phyloP scores from a whole-genome alignment of 2,329 filamentous ascomycete species.

The Lecanoromycetidae sp. region DNA sequence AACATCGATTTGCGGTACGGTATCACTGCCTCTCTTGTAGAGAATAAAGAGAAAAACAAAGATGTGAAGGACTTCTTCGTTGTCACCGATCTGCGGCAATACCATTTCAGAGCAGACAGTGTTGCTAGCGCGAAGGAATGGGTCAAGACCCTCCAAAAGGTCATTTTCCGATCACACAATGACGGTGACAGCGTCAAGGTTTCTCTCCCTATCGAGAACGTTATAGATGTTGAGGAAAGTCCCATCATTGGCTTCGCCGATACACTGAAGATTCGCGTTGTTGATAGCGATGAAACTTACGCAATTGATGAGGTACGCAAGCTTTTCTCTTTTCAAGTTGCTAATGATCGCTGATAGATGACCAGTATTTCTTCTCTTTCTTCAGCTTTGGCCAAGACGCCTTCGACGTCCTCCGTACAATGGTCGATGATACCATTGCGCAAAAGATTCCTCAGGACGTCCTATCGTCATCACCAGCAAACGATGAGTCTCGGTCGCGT shows the following conservation, averaged over 20 bases:
- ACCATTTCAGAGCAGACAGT: slow-evolving; percentile 83
- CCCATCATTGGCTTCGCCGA: slow-evolving; percentile 74
- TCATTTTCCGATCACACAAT: slow-evolving; percentile 91
- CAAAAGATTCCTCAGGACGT: slow-evolving; percentile 29
- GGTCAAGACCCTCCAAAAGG: slow-evolving; percentile 86
- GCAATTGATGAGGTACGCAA: slow-evolving; percentile 72
- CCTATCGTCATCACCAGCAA: slow-evolving; percentile 17
- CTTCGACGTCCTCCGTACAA: slow-evolving; percentile 59
- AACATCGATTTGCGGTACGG: slow-evolving; percentile 88
- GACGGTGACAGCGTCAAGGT: slow-evolving; percentile 97
- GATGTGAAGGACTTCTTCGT: slow-evolving; percentile 68
- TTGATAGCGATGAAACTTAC: slow-evolving; percentile 88
- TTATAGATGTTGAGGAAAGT: slow-evolving; percentile 86
- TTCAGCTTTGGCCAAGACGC: slow-evolving; percentile 78
- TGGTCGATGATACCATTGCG: slow-evolving; percentile 54
- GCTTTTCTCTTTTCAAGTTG: slow-evolving; percentile 18
- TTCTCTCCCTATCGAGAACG: slow-evolving; percentile 72
- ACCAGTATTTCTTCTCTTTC: slow-evolving; percentile 84
- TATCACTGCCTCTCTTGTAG: slow-evolving; percentile 67
- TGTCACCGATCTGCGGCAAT: slow-evolving; percentile 68
- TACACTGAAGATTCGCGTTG: slow-evolving; percentile 82
- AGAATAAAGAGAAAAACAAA: slow-evolving; percentile 55
- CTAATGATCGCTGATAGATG: slow-evolving; percentile 20
- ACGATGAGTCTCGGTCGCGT: slow-evolving; percentile 11
- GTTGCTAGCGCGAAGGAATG: slow-evolving; percentile 82